Conservation (phyloP, 106 monocot genomes). For the Narthecium ossifragum region DNA sequence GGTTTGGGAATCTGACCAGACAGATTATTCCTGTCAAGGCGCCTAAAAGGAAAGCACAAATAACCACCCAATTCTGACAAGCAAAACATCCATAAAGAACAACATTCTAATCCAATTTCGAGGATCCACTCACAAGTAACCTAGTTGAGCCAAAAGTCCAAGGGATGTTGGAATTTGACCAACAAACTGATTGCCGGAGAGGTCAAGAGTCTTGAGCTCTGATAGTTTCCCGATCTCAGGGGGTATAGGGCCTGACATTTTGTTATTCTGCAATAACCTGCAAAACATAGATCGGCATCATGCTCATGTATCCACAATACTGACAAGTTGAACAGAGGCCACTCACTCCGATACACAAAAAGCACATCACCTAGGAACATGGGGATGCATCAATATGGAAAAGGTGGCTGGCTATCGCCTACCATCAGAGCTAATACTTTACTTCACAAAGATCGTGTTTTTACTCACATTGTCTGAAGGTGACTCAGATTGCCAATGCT, state of each 20-base stretch:
- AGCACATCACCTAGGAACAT: too few relatives aligned
- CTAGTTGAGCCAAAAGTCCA: constrained; percentile 60
- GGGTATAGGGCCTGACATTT: constrained; percentile 71
- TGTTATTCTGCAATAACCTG: constrained; percentile 88
- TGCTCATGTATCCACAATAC: too few relatives aligned
- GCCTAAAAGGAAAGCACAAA: constrained; percentile 37
- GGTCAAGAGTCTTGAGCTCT: constrained; percentile 69
- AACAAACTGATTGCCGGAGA: constrained; percentile 77
- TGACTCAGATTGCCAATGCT: constrained; percentile 87
- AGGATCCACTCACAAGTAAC: constrained; percentile 57
- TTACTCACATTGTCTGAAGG: constrained; percentile 78
- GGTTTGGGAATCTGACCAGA: constrained; percentile 76
- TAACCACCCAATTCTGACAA: neutral
- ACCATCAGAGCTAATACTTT: too few relatives aligned
- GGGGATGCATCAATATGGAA: too few relatives aligned
- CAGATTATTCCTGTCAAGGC: constrained; percentile 80
- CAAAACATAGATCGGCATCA: constrained; percentile 6
- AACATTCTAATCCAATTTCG: neutral
- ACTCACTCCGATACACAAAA: too few relatives aligned
- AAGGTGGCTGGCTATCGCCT: too few relatives aligned
- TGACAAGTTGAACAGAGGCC: too few relatives aligned
- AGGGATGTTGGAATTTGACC: constrained; percentile 77
- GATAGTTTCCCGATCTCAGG: constrained; percentile 69
- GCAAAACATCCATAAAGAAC: neutral
- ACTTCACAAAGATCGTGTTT: too few relatives aligned